Evolutionary conservation across 2,329 filamentous ascomycete genomes (phyloP), one percentile per base, ranked within the genome.

Genomic region (Microsporum audouinii): DNA sequence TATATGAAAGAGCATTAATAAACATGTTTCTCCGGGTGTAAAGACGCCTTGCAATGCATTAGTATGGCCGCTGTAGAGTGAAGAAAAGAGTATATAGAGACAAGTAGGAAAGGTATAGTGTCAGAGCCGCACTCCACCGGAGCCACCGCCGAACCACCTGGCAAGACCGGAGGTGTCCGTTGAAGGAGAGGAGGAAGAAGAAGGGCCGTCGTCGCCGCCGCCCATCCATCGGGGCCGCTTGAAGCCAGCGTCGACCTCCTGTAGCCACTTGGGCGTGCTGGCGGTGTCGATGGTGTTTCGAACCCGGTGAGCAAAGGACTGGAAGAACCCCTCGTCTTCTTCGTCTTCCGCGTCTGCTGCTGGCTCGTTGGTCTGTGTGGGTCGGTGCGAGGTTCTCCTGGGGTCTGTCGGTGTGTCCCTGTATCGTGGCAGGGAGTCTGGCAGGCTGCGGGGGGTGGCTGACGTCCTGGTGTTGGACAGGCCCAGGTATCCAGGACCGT

Each of bases 251-350:
- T 84, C 82, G 33, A 89, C 78, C 31, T 88, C 87, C 67, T 85
- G 82, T 65, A 96, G 77, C 91, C 91, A 97, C 65, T 85, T 85
- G 0, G 94, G 92, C 34, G 86, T 81, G 59, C 91, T 87, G 1
- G 90, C 81, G 0, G 85, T 88, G 63, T 97, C 92, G 59, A 97
- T 84, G 0, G 94, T 97, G 70, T 99, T 99, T 74, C 86, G 88
- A 67, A 99, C 86, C 39, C 92, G 82, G 70, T 95, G 88, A 0
- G 88, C 85, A 63, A 97, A 84, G 38, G 87, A 86, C 66, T 88
- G 83, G 69, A 97, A 91, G 72, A 96, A 89, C 65, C 86, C 89
- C 0, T 83, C 82, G 5, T 82, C 80, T 0, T 83, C 81, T 23
- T 81, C 72, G 1, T 60, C 65, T 10, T 58, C 55, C n/a, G 10